Evolutionary conservation across 345 rosid genomes (phyloP).

Genomic region (Rhizophora apiculata): DNA sequence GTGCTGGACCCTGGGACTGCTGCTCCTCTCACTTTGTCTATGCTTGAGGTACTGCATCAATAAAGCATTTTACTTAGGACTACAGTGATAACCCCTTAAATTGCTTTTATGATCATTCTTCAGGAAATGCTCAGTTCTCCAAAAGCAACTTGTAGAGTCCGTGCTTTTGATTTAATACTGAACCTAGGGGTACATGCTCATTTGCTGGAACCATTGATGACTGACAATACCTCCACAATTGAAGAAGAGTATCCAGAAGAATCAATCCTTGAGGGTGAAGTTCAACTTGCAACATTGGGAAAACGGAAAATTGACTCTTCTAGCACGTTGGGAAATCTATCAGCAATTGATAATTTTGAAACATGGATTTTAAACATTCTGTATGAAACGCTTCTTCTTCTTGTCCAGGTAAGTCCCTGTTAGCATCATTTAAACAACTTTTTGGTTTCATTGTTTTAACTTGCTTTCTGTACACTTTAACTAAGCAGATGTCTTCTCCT

Average conservation of each 20-base stretch:
- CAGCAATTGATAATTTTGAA: conserved; percentile 78
- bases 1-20: conserved; percentile 93
- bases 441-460: background rate
- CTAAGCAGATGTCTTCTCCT: background rate
- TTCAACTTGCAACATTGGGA: conserved; percentile 48
- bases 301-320: conserved; percentile 46
- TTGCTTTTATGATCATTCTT: conserved; percentile 21
- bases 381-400: conserved; percentile 84
- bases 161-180: conserved; percentile 92
- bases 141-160: conserved; percentile 66
- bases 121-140: conserved; percentile 97
- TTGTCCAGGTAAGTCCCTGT: conserved; percentile 70
- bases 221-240: conserved; percentile 65
- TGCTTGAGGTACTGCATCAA: conserved; percentile 76
- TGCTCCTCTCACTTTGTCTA: conserved; percentile 91
- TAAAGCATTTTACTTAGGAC: conserved; percentile 14
- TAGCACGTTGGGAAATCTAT: conserved; percentile 46
- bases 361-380: conserved; percentile 90
- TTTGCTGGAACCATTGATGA: conserved; percentile 74
- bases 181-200: conserved; percentile 99
- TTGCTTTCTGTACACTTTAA: conserved; percentile 10
- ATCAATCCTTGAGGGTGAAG: conserved; percentile 53
- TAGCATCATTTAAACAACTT: conserved; percentile 2
- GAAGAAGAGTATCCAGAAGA: conserved; percentile 83
- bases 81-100: conserved; percentile 27